These are phyloP conservation scores for Tilletia horrida DNA, from an alignment of 1,284 basidiomycete genomes.

Conservation along the genomic window DNA sequence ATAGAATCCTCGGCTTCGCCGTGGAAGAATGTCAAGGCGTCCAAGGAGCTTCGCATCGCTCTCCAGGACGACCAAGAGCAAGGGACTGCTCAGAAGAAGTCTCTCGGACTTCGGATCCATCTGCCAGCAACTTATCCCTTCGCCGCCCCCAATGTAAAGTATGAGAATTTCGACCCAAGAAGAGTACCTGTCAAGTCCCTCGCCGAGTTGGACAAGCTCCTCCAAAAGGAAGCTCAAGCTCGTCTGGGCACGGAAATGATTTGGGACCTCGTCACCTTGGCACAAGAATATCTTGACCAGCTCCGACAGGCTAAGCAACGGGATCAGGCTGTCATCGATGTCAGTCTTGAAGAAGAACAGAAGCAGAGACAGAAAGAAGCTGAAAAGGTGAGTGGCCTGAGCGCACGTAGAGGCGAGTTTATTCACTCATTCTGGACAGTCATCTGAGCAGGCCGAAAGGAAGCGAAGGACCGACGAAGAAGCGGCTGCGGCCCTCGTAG, in stretches of 20 bases:
- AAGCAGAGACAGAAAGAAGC: constrained; percentile 39
- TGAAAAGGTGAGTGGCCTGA: constrained; percentile 24
- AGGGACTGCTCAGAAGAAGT: constrained; percentile 33
- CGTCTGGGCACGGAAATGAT: constrained; percentile 54
- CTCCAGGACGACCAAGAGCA: constrained; percentile 45
- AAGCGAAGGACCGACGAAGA: not conserved
- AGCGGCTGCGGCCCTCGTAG: constrained; percentile 27
- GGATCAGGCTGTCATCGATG: constrained; percentile 30
- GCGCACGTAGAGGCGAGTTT: too few relatives aligned
- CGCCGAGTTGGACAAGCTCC: constrained; percentile 33
- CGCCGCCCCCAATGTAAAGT: constrained; percentile 20
- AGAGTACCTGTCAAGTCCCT: constrained; percentile 26
- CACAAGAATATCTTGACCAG: constrained; percentile 45
- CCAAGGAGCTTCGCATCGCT: constrained; percentile 40
- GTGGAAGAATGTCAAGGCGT: constrained; percentile 32
- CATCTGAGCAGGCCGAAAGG: too few relatives aligned
- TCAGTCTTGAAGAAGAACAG: constrained; percentile 51
- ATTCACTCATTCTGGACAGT: too few relatives aligned
- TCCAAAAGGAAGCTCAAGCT: constrained; percentile 31
- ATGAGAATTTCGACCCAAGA: constrained; percentile 35
- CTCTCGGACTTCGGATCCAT: constrained; percentile 35
- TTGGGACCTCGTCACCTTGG: constrained; percentile 51
- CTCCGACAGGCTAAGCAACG: constrained; percentile 29
- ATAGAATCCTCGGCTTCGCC: constrained; percentile 31
- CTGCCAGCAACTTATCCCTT: constrained; percentile 49